Base-by-base conservation (phyloP, 225 moss, liverwort and hornwort genomes). In the Physcomitrellopsis africana region DNA sequence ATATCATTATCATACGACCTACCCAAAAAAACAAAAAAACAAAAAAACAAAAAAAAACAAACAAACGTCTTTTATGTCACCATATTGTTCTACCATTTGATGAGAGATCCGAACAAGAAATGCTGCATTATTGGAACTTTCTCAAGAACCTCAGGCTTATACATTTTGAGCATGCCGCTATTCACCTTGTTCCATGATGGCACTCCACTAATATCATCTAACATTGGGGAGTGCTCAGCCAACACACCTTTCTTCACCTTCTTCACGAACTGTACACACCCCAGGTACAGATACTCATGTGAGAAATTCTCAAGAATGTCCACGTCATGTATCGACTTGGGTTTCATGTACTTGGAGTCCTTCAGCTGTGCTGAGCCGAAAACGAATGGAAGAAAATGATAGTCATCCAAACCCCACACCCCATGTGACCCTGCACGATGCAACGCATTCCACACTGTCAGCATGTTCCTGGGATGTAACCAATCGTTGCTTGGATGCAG, bases 301-400 rank as follows among this genome's bases (percentile, higher is more conserved):
- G 88, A 80, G 76, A 86, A 91, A 71, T 84, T 88, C 7, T 91
- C 91, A 1, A 91, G 83, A 24, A 91, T 86, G 48, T 91, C 91
- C 57, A 75, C 82, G 51, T 88, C 89, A 72, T 91, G 91, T 53
- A 91, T 91, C 14, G 91, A 91, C 76, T 88, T 89, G 15, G 91
- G 91, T 74, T 89, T 91, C 91, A 91, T 89, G 75, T 91, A 91
- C 80, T 85, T 91, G 85, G 89, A 89, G 79, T 89, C 81, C 53
- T 84, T 76, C 47, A 91, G 85, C 83, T 91, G 91, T 7, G 89
- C 88, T 64, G 89, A 84, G 9, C 91, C 91, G 56, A 91, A 91
- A 29, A 91, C 81, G 77, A 89, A 91, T 10, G 91, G 89, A 52
- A 91, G 89, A 61, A 91, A 91, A 63, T 91, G 89, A 57, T 91